Conservation (phyloP, 371 early-diverging fungal genomes). For the Nematocida homosporus region DNA sequence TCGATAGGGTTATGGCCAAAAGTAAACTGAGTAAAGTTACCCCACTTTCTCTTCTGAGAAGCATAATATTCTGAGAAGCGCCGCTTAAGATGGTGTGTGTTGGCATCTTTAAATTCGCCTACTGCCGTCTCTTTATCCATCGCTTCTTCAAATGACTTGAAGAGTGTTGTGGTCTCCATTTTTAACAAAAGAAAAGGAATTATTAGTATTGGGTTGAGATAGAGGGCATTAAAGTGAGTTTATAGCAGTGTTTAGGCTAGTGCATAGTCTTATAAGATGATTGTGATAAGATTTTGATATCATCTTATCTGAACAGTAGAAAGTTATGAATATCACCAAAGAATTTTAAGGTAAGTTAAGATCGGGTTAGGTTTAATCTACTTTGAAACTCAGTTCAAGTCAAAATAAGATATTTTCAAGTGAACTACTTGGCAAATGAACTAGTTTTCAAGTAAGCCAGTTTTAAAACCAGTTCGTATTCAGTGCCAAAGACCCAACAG, state of each 20-base stretch:
- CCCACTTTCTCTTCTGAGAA: conserved; percentile 50
- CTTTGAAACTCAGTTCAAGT: no score
- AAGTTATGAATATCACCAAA: no score
- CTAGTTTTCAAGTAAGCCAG: no score
- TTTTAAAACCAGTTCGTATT: no score
- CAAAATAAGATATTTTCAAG: no score
- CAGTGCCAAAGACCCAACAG: no score
- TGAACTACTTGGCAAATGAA: no score
- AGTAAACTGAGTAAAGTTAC: conserved; percentile 19
- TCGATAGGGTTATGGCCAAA: conserved; percentile 48
- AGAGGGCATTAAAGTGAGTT: no score
- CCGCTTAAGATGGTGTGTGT: conserved; percentile 30
- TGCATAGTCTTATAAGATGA: not conserved
- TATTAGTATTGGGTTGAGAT: not conserved
- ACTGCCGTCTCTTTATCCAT: conserved; percentile 28
- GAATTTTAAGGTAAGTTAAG: no score
- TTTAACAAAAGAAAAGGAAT: conserved; percentile 44
- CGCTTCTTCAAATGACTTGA: conserved; percentile 19
- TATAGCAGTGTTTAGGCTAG: not conserved
- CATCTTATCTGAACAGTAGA: no score
- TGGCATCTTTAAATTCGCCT: conserved; percentile 49
- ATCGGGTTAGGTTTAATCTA: no score
- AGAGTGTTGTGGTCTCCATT: conserved; percentile 19
- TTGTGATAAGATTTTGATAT: no score
- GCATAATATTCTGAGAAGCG: conserved; percentile 46